Evolutionary conservation across 371 early-diverging fungal genomes (phyloP), one percentile per base, ranked within the genome.

Genomic region (Syncephalastrum racemosum): DNA sequence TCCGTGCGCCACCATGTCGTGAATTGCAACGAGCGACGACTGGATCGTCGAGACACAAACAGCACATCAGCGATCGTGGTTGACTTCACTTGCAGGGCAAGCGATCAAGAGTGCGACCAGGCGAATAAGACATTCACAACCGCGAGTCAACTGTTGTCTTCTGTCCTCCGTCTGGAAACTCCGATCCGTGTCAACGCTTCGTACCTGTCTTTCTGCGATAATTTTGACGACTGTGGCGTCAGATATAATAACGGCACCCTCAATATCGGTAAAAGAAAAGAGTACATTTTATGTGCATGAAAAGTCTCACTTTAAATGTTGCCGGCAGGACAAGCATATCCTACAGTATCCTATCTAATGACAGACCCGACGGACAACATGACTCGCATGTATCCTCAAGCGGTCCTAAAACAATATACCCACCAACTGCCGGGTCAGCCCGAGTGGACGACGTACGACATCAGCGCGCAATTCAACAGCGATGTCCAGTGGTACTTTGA

Each of bases 301-400:
- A n/a, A 24, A 23, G n/a, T n/a, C 24, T 24, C 8, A n/a, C 14
- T 23, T 18, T 18, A 4, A 19, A 8, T 25, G 15, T 2, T 49
- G 23, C 7, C 48, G 27, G 23, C 24, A 69, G 69, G 73, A 2
- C 63, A 68, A 45, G 71, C 75, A 4, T 72, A 62, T 58, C 79
- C 85, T 4, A 62, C 82, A 1, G 67, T 78, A 46, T 77, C 77
- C 13, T 73, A 73, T 47, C 41, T 71, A 3, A 71, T 80, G 67
- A 54, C 60, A 15, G 79, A 79, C 53, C 22, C 42, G 16, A 63
- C 68, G 14, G 75, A 77, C 46, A 67, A 71, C 36, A 70, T 64
- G 47, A 70, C 64, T 2, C 50, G 81, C 39, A 75, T 86, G 62
- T 87, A 87, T 59, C 86, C 90, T 24, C 90, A 89, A 59, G 77